A percentile compares a stretch with the other conserved stretches of the same genome.
phyloP scores from a whole-genome alignment of 1,139 yeast genomes.

The Suhomyces atakaporum region DNA sequence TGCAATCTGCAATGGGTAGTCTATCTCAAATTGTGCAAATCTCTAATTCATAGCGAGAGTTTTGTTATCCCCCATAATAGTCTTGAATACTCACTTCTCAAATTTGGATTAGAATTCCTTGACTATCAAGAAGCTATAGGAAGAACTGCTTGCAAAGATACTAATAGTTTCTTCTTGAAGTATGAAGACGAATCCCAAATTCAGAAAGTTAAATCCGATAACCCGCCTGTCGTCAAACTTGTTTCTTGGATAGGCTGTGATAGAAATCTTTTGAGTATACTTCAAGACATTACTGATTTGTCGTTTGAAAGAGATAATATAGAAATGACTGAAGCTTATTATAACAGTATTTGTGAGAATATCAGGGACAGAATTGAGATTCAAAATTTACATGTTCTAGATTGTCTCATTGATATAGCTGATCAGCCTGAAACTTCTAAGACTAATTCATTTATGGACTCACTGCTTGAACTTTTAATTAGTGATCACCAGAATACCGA shows the following conservation, averaged over 20 bases:
- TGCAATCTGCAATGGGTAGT: conserved; percentile 29
- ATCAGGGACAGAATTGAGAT: conserved; percentile 13
- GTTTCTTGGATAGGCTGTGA: conserved; percentile 35
- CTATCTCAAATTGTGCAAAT: conserved; percentile 26
- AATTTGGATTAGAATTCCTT: conserved; percentile 31
- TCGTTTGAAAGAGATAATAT: conserved; percentile 26
- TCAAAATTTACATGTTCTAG: conserved; percentile 16
- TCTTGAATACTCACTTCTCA: conserved; percentile 25
- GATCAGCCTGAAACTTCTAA: conserved; percentile 5
- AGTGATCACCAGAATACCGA: conserved; percentile 17
- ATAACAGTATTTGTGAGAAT: conserved; percentile 12
- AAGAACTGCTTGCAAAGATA: conserved; percentile 36
- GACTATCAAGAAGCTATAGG: conserved; percentile 37
- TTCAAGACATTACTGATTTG: conserved; percentile 39
- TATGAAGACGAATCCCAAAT: conserved; percentile 15
- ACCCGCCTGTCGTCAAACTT: conserved; percentile 12
- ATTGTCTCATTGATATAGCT: conserved; percentile 13
- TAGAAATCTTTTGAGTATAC: conserved; percentile 24
- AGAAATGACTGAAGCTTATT: conserved; percentile 20
- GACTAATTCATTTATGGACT: conserved; percentile 11
- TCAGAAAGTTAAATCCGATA: neutral
- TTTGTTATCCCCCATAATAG: conserved; percentile 20
- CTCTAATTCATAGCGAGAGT: conserved; percentile 19
- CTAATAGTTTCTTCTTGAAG: conserved; percentile 26
- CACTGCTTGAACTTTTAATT: conserved; percentile 14